Evolutionary conservation across 164 flowering plant genomes (phyloP), one percentile per base, ranked within the genome.

Genomic region (Liriodendron chinense): DNA sequence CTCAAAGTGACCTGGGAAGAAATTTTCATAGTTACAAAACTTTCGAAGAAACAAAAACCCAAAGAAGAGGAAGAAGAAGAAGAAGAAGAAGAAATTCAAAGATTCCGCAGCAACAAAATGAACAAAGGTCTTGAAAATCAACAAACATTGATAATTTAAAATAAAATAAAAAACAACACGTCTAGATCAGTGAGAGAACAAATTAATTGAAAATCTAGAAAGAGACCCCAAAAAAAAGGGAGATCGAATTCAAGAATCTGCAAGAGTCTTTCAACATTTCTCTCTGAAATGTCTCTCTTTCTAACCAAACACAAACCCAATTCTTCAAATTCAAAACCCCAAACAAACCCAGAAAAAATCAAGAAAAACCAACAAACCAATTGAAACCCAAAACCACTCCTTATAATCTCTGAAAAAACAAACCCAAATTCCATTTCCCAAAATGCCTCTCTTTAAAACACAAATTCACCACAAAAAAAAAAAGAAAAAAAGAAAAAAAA

Each of bases 1-100:
- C 16, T 77, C 77, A 77, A 87, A 92, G 80, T 87, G 77, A 69
- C 84, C 97, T 92, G 91, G 68, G 18, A 70, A 22, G 7, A 7
- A 21, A 74, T 53, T 9, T 62, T 61, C 43, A 73, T 57, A 57
- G 7, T 74, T 24, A 74, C 34, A 74, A 69, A n/a, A 24, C 71
- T 69, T 69, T 47, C 2, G 56, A 14, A 69, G 23, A 69, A 69
- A 47, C 23, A 18, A 47, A 47, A 13, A n/a, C 71, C 20, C 43
- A 69, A 47, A 1, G 9, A 69, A 69, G 43, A 34, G 4, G 43
- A 34, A 34, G 43, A 34, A 34, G 28, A 26, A 26, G 28, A 26
- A 26, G 28, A 26, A 26, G 28, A 26, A 26, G 28, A 26, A 26
- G 28, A 26, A 26, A 34, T 2, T 34, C 43, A 34, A 34, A 34